These are phyloP conservation scores for Magnusiomyces tetraspermus DNA, from an alignment of 1,139 yeast genomes.

Conservation along the genomic window DNA sequence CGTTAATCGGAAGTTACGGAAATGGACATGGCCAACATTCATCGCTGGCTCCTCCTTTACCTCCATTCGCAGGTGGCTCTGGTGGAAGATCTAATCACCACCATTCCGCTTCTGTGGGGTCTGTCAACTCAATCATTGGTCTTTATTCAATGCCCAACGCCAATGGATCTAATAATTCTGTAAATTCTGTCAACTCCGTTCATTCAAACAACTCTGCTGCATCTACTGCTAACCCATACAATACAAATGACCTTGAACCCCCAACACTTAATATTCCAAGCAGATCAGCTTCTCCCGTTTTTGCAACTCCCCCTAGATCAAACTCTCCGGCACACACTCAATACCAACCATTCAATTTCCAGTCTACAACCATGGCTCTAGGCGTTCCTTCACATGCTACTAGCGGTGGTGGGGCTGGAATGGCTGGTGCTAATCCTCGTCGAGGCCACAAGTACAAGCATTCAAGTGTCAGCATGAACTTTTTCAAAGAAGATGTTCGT, in stretches of 20 bases:
- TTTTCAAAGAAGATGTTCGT: constrained; percentile 82
- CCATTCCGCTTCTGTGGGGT: background rate
- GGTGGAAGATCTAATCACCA: background rate
- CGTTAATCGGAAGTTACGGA: too few relatives aligned
- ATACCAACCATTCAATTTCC: constrained; percentile 33
- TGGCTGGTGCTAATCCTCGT: constrained; percentile 44
- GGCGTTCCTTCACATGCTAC: constrained; percentile 34
- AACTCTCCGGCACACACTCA: background rate
- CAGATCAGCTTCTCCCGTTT: background rate
- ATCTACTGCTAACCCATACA: constrained; percentile 10
- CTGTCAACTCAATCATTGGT: background rate
- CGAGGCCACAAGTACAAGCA: constrained; percentile 94
- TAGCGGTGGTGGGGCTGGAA: constrained; percentile 14
- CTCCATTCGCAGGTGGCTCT: background rate
- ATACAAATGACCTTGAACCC: background rate
- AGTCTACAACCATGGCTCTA: constrained; percentile 19
- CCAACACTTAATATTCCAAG: background rate
- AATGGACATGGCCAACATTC: too few relatives aligned
- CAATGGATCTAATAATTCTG: background rate
- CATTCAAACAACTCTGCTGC: constrained; percentile 12
- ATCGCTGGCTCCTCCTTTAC: too few relatives aligned
- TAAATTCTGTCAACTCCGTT: background rate
- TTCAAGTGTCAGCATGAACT: constrained; percentile 92
- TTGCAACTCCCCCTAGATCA: background rate
- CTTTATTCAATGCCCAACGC: background rate